Evolutionary conservation across 1,139 yeast genomes (phyloP), one percentile per base, ranked within the genome.

Genomic region (Pichia sp.): DNA sequence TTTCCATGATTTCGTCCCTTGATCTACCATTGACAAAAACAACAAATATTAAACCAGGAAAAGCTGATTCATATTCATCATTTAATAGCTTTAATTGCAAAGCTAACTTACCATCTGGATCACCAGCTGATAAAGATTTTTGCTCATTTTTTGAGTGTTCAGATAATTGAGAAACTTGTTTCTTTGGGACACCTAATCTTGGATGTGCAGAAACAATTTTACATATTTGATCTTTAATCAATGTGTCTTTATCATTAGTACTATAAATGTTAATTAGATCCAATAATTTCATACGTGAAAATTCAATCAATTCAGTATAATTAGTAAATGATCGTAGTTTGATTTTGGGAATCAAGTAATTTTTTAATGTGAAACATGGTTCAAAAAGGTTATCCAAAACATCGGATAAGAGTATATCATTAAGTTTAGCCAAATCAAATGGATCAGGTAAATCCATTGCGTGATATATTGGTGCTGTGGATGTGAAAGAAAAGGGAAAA

Each of bases 11-110:
- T 30, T 69, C 81, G 6, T 75, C 73, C 57, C 95, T 73, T 6
- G 83, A 68, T 57, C 96, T 72, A 1, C 96, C 96, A 67, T 88
- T 87, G 30, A 90, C 97, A 67, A 90, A 90, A 7, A 87, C 91
- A n/a, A 90, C 96, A 64, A 87, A 90, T 47, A 91, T 72, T 52
- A 90, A 76, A 0, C 96, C 96, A 0, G 96, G 96, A 62, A 87
- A 90, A 7, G 73, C 73, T 11, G 56, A 39, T 63, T 90, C 97
- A 65, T 90, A 90, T 48, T 63, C 61, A 2, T 73, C 74, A 62
- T 90, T 90, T 61, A 87, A 70, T 11, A 70, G 64, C 2, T 67
- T 68, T 50, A 90, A 73, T 58, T 71, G 70, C 36, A 60, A 64
- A 2, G 80, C 75, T 52, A 82, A 80, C 42, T 70, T 60, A 29